Percentiles rank a stretch among this genome's conserved stretches.
These are phyloP conservation scores for Penicillium soppii DNA, from an alignment of 495 filamentous ascomycete species.

Conservation along the genomic window DNA sequence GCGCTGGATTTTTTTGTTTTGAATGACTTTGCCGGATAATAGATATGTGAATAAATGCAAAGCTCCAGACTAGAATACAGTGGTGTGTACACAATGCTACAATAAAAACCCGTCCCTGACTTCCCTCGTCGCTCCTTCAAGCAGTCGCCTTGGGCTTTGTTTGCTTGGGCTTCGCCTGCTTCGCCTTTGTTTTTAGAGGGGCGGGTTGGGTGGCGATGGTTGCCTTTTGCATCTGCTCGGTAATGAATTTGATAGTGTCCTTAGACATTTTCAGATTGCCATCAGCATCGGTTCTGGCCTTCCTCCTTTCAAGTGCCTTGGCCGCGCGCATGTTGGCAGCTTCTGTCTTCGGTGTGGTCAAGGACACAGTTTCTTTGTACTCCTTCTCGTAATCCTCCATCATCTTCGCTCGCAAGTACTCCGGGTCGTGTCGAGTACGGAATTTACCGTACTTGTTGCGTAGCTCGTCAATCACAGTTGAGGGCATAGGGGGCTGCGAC, in stretches of 20 bases:
- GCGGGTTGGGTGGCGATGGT: no score
- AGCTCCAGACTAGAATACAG: slow-evolving; percentile 42
- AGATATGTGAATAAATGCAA: slow-evolving; percentile 20
- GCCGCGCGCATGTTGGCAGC: slow-evolving; percentile 17
- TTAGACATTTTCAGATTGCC: slow-evolving; percentile 38
- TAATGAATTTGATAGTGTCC: slow-evolving; percentile 36
- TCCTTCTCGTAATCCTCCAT: slow-evolving; percentile 58
- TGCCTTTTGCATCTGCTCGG: slow-evolving; percentile 30
- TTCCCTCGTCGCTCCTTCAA: slow-evolving; percentile 6
- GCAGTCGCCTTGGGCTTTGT: slow-evolving; percentile 8
- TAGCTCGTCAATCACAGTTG: slow-evolving; percentile 79
- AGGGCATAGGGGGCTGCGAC: slow-evolving; percentile 74
- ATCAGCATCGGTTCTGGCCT: slow-evolving; percentile 30
- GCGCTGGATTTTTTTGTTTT: no score
- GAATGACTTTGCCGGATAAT: not conserved
- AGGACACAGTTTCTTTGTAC: slow-evolving; percentile 50
- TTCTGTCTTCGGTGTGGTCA: slow-evolving; percentile 46
- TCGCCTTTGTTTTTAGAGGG: slow-evolving; percentile 4
- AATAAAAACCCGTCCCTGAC: slow-evolving; percentile 8
- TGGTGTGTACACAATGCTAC: slow-evolving; percentile 39
- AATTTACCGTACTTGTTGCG: slow-evolving; percentile 81
- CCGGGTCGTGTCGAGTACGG: slow-evolving; percentile 74
- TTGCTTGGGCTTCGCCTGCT: slow-evolving; percentile 14
- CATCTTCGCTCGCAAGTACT: slow-evolving; percentile 54
- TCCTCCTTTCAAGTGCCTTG: slow-evolving; percentile 23